Evolutionary conservation across 192 early-diverging fungal species (phyloP), one percentile per base, ranked within the genome.

Genomic region (Podila minutissima): DNA sequence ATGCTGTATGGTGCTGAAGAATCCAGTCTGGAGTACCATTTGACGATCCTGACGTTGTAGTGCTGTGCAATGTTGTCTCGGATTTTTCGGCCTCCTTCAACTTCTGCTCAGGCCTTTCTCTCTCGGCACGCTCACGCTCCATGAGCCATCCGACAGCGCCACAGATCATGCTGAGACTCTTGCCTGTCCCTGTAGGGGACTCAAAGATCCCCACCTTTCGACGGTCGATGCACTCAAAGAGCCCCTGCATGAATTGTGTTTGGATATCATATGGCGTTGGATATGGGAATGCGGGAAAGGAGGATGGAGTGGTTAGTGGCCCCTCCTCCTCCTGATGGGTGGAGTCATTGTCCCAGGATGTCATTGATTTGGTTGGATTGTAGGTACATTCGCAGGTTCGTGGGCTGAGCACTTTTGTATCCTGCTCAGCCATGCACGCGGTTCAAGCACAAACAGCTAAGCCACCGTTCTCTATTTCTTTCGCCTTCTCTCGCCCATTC

Each of bases 101-200:
- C 3, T 68, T 66, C 29, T 33, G n/a, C 19, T 68, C 28, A 26
- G 22, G 32, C 0, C 15, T 28, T 26, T 78, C 60, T 37, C 74
- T 63, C 22, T 78, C 66, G 5, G 84, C 71, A 22, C 62, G 53
- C 28, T 67, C 72, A 60, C 90, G 69, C 69, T 94, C 93, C 22
- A 81, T 74, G 20, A 96, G 87, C 97, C 97, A 98, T 35, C 86
- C 90, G 20, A 97, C 71, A 2, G 94, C 86, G 0, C 95, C 94
- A 84, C 95, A 96, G 35, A 97, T 92, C 33, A 98, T 84, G 64
- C 91, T 93, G 8, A 98, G 87, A 32, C 94, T 94, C 83, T 98
- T 98, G 35, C 97, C 96, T 1, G 97, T 98, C 2, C 97, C 97
- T 11, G 97, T 98, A 17, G 97, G 97, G 31, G 92, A 93, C 79